A percentile compares a stretch with the other conserved stretches of the same genome.
phyloP scores from a whole-genome alignment of 805 yeast species.

The Nakazawaea wickerhamii region DNA sequence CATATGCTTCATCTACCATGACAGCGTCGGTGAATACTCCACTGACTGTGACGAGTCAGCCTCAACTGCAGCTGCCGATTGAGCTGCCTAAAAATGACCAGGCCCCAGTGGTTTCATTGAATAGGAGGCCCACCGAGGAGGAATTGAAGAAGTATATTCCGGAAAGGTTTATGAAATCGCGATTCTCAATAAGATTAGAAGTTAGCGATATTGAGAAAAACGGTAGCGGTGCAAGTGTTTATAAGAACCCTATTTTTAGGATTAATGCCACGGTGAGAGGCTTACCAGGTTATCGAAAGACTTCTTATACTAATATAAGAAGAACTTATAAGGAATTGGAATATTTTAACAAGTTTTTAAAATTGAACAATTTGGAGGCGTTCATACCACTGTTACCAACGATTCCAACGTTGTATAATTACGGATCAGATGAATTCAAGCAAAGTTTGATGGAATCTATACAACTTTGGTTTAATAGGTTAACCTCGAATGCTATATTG shows the following conservation, averaged over 20 bases:
- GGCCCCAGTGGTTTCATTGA: conserved; percentile 16
- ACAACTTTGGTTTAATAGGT: conserved; percentile 83
- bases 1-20: too few species aligned
- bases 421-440: conserved; percentile 78
- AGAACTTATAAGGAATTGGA: conserved; percentile 77
- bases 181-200: conserved; percentile 42
- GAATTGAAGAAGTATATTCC: conserved; percentile 45
- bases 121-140: conserved; percentile 27
- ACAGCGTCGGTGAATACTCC: background rate
- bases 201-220: conserved; percentile 68
- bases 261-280: conserved; percentile 57
- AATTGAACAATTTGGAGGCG: conserved; percentile 81
- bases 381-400: conserved; percentile 87
- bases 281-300: conserved; percentile 71
- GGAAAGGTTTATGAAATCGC: conserved; percentile 37
- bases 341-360: conserved; percentile 70
- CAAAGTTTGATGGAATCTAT: conserved; percentile 49
- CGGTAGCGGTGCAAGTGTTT: conserved; percentile 44
- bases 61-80: conserved; percentile 1
- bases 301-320: conserved; percentile 64
- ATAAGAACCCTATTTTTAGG: conserved; percentile 73
- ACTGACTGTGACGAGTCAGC: conserved; percentile 1
- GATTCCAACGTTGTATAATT: conserved; percentile 70
- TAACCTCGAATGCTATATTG: conserved; percentile 70
- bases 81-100: conserved; percentile 1